Conservation (phyloP, 164 flowering plant species). For the Chloranthus sessilifolius region DNA sequence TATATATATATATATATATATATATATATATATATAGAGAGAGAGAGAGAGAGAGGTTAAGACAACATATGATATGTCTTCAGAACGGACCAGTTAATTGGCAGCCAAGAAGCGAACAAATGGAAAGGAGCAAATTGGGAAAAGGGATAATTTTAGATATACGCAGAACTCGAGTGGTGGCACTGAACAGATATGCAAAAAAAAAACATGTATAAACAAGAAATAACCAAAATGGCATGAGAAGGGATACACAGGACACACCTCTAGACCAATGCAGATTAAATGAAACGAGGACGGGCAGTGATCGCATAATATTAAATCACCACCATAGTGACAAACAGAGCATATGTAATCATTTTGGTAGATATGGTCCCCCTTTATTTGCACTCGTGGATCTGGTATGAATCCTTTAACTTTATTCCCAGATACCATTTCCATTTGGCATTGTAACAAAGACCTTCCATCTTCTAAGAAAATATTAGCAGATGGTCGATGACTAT, state of each 20-base stretch:
- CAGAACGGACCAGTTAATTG: too few species aligned
- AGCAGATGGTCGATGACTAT: conserved; percentile 39
- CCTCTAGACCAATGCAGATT: conserved; percentile 69
- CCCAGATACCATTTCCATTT: conserved; percentile 28
- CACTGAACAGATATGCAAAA: too few species aligned
- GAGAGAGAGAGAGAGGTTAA: too few species aligned
- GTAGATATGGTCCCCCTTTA: conserved; percentile 16
- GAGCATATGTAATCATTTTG: conserved; percentile 65
- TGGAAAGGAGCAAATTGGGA: too few species aligned
- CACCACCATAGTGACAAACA: conserved; percentile 78
- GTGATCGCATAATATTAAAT: conserved; percentile 65
- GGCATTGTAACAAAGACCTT: conserved; percentile 76
- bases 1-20: too few species aligned
- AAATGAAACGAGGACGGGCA: conserved; percentile 88
- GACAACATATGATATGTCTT: too few species aligned
- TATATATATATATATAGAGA: too few species aligned
- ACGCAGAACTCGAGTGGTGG: too few species aligned
- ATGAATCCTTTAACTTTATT: conserved; percentile 4
- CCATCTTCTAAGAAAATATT: conserved; percentile 73
- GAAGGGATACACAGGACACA: conserved; percentile 15
- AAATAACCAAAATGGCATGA: neutral
- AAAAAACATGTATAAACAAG: too few species aligned
- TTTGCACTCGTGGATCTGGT: conserved; percentile 8
- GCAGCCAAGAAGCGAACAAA: too few species aligned
- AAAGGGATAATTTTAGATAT: too few species aligned